Base-by-base conservation (phyloP, 345 rosid species). In the Turnera subulata region DNA sequence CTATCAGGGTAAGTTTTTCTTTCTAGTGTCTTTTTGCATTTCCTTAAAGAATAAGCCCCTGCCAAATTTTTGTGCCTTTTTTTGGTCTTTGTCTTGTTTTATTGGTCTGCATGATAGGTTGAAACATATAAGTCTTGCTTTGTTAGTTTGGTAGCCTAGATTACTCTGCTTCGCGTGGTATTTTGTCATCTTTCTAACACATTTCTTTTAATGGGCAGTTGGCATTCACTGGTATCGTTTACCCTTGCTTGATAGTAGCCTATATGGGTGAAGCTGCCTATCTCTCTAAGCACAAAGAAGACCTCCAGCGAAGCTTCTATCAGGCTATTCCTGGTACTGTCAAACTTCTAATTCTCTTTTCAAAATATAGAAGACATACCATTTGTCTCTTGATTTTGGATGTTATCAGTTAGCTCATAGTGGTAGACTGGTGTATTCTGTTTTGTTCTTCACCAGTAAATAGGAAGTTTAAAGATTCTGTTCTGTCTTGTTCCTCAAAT, bases 251-350 rank as follows among this genome's bases (percentile, higher is more conserved):
- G 56, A 47, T 68, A 21, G 61, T 62, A 18, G 73, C 73, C 5
- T 68, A 62, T 17, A 62, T 68, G 73, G 67, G 73, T n/a, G 67
- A 68, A 44, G 73, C 73, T 42, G 73, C 73, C 1, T 68, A 47
- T 21, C 73, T 68, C 38, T 68, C 73, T 32, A 68, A 55, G 52
- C 67, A 68, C 51, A 46, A 67, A 0, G 61, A 59, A 17, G 65
- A 67, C 42, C 38, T 59, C n/a, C 65, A 48, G n/a, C 54, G 65
- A 35, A 60, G 72, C 32, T 67, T 67, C 32, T 67, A 67, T 44
- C 54, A 48, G 17, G 60, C 66, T 7, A 55, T 67, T 7, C 65
- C 72, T 3, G 72, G 50, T 75, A 78, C 71, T 78, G 23, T 25
- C 33, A 20, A 22, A 13, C 23, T 50, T 16, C 26, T 22, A 47